A percentile compares a stretch with the other conserved stretches of the same genome.
Conservation (phyloP, 257 asterid genomes). For the Solanum arcanum region DNA sequence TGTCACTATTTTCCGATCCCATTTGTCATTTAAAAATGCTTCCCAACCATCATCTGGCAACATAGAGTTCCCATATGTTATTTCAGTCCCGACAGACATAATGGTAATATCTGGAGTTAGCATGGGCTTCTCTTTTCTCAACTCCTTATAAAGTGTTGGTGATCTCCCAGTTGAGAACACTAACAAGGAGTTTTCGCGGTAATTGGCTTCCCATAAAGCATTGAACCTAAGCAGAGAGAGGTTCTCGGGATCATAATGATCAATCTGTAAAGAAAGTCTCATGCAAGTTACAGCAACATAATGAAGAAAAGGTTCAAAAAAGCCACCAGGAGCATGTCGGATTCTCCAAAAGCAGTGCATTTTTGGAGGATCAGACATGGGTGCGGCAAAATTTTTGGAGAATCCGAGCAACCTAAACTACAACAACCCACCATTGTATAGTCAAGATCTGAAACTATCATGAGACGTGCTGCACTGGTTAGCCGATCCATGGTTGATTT, state of each 20-base stretch:
- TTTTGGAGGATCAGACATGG: background rate
- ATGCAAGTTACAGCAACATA: conserved; percentile 1
- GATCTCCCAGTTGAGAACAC: conserved; percentile 99
- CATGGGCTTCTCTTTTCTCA: conserved; percentile 95
- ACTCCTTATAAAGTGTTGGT: conserved; percentile 71
- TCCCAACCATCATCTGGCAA: conserved; percentile 90
- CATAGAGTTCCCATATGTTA: conserved; percentile 89
- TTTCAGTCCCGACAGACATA: conserved; percentile 96
- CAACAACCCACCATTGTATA: conserved; percentile 67
- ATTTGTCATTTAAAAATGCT: conserved; percentile 65
- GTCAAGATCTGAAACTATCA: conserved; percentile 97
- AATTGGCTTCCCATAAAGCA: conserved; percentile 90
- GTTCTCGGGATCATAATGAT: conserved; percentile 73
- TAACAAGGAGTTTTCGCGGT: conserved; percentile 70
- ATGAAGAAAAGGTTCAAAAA: background rate
- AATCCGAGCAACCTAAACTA: background rate
- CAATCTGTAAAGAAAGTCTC: conserved; percentile 54
- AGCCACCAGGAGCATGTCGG: background rate
- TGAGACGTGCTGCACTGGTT: conserved; percentile 55
- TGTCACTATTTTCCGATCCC: conserved; percentile 70
- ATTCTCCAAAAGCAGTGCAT: background rate
- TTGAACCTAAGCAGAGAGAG: conserved; percentile 83
- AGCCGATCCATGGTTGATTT: conserved; percentile 56
- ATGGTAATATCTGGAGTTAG: conserved; percentile 91
- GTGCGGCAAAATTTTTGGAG: background rate